Evolutionary conservation across 495 filamentous ascomycete genomes (phyloP).

Genomic region (Neurospora sublineolata): DNA sequence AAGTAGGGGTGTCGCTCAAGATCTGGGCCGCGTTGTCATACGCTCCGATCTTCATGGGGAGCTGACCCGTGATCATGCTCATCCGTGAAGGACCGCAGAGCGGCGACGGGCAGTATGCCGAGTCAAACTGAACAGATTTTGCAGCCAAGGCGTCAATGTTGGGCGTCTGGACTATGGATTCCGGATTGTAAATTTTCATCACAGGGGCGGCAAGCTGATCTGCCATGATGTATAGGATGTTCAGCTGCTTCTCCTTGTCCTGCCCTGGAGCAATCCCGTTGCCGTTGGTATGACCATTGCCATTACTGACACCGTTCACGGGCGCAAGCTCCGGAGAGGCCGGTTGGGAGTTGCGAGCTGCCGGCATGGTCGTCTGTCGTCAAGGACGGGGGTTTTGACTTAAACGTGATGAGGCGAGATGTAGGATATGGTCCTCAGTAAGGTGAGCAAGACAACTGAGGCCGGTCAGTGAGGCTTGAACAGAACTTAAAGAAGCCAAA

Average conservation of each 20-base stretch:
- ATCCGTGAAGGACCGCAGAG: slow-evolving; percentile 82
- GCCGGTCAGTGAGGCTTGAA: background rate
- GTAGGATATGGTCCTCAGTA: background rate
- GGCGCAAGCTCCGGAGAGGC: slow-evolving; percentile 18
- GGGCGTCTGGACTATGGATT: slow-evolving; percentile 74
- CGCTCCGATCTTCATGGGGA: slow-evolving; percentile 75
- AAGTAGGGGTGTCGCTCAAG: slow-evolving; percentile 65
- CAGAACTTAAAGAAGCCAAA: background rate
- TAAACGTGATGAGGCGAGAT: background rate
- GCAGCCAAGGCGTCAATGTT: slow-evolving; percentile 71
- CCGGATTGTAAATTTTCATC: slow-evolving; percentile 70
- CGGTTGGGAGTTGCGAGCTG: slow-evolving; percentile 43
- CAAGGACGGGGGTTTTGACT: background rate
- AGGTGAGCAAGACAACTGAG: background rate
- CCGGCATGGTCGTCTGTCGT: slow-evolving; percentile 30
- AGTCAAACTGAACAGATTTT: slow-evolving; percentile 72
- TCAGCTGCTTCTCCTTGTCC: slow-evolving; percentile 19
- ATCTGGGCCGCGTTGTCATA: slow-evolving; percentile 79
- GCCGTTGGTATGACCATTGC: background rate
- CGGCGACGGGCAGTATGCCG: slow-evolving; percentile 80
- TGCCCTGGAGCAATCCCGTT: background rate
- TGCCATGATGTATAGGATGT: slow-evolving; percentile 57
- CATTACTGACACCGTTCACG: slow-evolving; percentile 3
- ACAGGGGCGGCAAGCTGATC: slow-evolving; percentile 82
- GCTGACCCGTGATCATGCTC: slow-evolving; percentile 77